phyloP scores from a whole-genome alignment of 1,284 basidiomycete genomes.

The Ustilago lituana region DNA sequence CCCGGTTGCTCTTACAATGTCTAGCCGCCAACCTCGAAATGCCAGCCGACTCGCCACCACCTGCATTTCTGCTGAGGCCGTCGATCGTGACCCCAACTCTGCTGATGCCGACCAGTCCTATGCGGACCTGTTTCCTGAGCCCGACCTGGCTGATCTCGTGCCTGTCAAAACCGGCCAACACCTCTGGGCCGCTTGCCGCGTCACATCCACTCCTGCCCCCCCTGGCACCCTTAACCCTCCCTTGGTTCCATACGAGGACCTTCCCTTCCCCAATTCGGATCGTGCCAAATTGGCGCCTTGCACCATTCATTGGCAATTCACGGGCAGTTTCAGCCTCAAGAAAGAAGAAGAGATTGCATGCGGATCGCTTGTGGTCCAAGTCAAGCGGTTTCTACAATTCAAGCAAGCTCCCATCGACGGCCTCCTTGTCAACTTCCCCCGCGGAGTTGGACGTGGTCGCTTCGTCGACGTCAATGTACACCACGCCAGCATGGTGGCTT shows the following conservation, averaged over 20 bases:
- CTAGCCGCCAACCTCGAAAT: no score
- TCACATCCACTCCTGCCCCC: no score
- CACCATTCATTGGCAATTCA: conserved; percentile 10
- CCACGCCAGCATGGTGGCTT: not conserved
- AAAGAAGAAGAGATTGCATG: not conserved
- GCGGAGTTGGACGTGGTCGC: not conserved
- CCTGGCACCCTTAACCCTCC: not conserved
- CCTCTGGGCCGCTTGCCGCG: no score
- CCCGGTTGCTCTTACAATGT: no score
- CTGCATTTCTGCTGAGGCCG: no score
- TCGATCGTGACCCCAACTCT: no score
- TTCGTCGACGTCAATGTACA: not conserved
- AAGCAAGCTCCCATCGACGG: not conserved
- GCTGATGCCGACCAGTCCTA: no score
- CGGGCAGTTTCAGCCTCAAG: not conserved
- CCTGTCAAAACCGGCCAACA: no score
- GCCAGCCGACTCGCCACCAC: no score
- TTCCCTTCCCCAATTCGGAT: conserved; percentile 1
- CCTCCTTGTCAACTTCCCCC: not conserved
- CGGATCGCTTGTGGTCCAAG: not conserved
- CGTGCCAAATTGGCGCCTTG: conserved; percentile 4
- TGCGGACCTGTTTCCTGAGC: no score
- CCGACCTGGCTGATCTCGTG: no score
- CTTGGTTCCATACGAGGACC: not conserved
- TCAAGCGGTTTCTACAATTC: not conserved